Evolutionary conservation across 2,329 filamentous ascomycete species (phyloP).

Genomic region (Colletotrichum tanaceti): DNA sequence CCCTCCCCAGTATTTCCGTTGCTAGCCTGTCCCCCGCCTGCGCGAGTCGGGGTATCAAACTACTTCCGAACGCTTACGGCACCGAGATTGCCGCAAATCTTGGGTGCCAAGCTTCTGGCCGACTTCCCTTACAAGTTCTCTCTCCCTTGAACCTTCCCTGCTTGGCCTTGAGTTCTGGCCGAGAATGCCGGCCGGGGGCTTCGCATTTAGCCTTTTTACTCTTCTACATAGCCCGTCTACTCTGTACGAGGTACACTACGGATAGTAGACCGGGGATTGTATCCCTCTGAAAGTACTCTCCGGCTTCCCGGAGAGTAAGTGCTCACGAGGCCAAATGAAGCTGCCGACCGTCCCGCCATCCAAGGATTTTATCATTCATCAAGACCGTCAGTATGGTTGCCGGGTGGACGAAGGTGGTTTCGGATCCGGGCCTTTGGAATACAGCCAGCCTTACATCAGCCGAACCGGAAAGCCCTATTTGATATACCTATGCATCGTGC

Average conservation of each 20-base stretch:
- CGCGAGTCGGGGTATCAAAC: conserved; percentile 14
- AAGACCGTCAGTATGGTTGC: neutral
- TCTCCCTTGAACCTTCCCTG: neutral
- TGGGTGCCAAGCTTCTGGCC: conserved; percentile 2
- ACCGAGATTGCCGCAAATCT: conserved; percentile 12
- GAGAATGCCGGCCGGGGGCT: neutral
- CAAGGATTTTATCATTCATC: neutral
- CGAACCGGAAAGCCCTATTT: too few species aligned
- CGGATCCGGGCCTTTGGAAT: neutral
- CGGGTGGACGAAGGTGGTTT: too few species aligned
- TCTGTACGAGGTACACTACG: too few species aligned
- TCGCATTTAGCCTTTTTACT: neutral
- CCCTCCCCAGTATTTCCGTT: neutral
- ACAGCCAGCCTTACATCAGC: too few species aligned
- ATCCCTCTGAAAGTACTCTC: conserved; percentile 1
- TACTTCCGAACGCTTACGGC: conserved; percentile 17
- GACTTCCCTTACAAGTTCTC: neutral
- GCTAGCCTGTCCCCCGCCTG: neutral
- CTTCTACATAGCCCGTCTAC: neutral
- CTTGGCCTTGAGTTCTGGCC: neutral
- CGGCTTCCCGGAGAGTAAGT: neutral
- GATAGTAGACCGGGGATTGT: neutral
- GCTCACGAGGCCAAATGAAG: neutral
- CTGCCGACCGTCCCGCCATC: neutral
- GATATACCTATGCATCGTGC: too few species aligned